Base-by-base conservation (phyloP, 768 basidiomycete genomes). In the Lactarius deliciosus region DNA sequence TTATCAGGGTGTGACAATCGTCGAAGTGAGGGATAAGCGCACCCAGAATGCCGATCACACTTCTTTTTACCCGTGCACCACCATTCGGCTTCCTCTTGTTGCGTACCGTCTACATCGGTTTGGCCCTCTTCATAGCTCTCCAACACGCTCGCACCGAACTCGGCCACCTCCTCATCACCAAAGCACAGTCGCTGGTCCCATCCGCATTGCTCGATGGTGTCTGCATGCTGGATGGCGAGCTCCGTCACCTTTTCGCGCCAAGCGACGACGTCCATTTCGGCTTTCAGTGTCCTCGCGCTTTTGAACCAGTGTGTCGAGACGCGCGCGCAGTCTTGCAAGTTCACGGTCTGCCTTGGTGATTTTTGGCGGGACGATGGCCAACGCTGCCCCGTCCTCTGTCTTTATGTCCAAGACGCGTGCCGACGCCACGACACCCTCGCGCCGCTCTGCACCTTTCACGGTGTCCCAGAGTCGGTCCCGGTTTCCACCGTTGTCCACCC, bases 121-220 rank as follows among this genome's bases (percentile, higher is more conserved):
- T 80, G 80, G 8, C 76, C 77, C 60, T 77, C 77, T 64, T 80
- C 79, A 68, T 92, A 92, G 71, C 86, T 88, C 73, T 92, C 88
- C 71, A 91, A 71, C 30, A 87, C 89, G 18, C 82, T 83, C 2
- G 77, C 79, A 10, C 86, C 89, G 75, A 86, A 89, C 58, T 88
- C 89, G 43, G 78, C 82, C 81, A 86, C 92, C 74, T 92, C 90
- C 64, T 87, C 86, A 57, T 93, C 90, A n/a, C 88, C 88, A 73
- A 89, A 88, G 66, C 90, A 90, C 28, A 97, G 80, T 36, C 94
- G 82, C 71, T 88, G 87, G 75, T 97, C 94, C 87, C 94, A 95
- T 5, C 95, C 94, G 76, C 94, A 97, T 71, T 86, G 84, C 20
- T 85, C 83, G 18, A 85, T 74, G n/a, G 79, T 77, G 66, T 86